These are phyloP conservation scores for Raphanus sativus DNA, from an alignment of 345 rosid genomes.

Conservation along the genomic window DNA sequence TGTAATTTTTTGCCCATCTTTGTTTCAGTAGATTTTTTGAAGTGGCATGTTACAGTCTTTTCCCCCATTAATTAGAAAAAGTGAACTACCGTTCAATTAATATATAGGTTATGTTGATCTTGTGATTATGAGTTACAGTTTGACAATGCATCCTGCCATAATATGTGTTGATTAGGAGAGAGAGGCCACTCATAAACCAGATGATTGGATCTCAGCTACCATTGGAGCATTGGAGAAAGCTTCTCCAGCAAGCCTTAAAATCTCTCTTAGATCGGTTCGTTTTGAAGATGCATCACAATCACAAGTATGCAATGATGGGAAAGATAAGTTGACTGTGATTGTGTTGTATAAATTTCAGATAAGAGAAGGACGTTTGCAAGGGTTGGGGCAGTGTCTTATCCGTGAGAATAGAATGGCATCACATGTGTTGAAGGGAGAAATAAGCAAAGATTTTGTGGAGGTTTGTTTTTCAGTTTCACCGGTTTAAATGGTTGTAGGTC, in stretches of 20 bases:
- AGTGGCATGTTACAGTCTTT: no score
- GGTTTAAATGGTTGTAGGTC: neutral
- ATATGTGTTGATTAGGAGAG: constrained; percentile 47
- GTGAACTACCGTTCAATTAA: no score
- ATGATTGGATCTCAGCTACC: constrained; percentile 58
- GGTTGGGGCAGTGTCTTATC: constrained; percentile 70
- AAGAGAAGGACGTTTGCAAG: constrained; percentile 80
- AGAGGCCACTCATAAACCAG: constrained; percentile 37
- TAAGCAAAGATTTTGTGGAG: constrained; percentile 83
- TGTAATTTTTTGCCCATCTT: constrained; percentile 45
- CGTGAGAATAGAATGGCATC: constrained; percentile 81
- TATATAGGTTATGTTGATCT: neutral
- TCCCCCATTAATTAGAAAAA: no score
- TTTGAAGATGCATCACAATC: neutral
- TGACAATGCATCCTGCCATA: constrained; percentile 1
- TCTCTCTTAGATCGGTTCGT: constrained; percentile 74
- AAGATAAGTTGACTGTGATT: constrained; percentile 10
- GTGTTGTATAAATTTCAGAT: constrained; percentile 49
- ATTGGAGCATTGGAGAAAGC: constrained; percentile 59
- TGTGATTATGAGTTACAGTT: neutral
- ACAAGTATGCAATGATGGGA: neutral
- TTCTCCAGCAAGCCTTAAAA: constrained; percentile 85
- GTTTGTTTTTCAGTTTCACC: constrained; percentile 30
- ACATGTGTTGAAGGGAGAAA: constrained; percentile 62
- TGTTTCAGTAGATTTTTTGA: no score